Base-by-base conservation (phyloP, 164 flowering plant species). In the Vitis riparia region DNA sequence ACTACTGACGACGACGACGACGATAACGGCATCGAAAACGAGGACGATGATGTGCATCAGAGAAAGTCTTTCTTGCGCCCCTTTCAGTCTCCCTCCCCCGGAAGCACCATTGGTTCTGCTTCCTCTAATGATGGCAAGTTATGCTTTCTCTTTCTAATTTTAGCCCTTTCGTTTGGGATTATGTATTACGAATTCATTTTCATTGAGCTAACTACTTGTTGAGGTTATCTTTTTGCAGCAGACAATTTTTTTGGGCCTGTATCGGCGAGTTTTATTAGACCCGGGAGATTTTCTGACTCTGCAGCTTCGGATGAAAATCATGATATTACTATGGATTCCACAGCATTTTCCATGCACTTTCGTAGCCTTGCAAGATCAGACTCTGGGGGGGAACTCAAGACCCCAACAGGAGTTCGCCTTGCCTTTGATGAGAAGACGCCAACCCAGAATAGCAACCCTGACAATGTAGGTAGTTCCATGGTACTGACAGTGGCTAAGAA, bases 241-340 rank as follows among this genome's bases (percentile, higher is more conserved):
- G 90, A 88, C 29, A 71, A 86, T 56, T 95, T 86, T 64, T 91
- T 90, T 71, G 99, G 99, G 9, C 97, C 98, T 44, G 97, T 95
- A 10, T 90, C 94, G 11, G 68, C 96, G 0, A 85, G 83, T 75
- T 95, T 95, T 74, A 91, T 95, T 63, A 83, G 83, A 68, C 85
- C 93, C 47, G 88, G 91, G 37, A 68, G 85, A 52, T 78, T 86
- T 68, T 89, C 94, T 0, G 94, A 84, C 62, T 89, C 96, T 55
- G 89, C 82, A 27, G 78, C 75, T 16, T 87, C 91, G 1, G 91
- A 91, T 79, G 88, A 84, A 44, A 78, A 84, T 68, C 88, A 82
- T 75, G 98, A 94, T 55, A 58, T 86, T 27, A 91, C 99, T 9
- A 77, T 95, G 90, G 99, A 95, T 76, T 93, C 99, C 10, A 89